These are phyloP conservation scores for Jaminaea rosea DNA, from an alignment of 1,284 basidiomycete species.

Conservation along the genomic window DNA sequence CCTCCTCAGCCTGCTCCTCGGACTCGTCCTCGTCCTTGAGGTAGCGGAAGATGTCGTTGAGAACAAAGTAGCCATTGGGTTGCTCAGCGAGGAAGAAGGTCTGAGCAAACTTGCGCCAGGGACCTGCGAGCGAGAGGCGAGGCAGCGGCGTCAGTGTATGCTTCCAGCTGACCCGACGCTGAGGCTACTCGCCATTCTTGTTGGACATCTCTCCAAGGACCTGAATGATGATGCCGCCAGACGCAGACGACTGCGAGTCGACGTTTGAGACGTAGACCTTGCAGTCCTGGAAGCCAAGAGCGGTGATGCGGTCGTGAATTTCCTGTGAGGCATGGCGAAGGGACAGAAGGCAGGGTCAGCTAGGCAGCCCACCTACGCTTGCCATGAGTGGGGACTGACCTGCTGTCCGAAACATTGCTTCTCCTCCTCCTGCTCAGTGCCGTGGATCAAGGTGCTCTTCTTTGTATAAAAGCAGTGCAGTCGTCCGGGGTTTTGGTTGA, in stretches of 20 bases:
- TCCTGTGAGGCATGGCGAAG: conserved; percentile 56
- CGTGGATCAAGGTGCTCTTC: conserved; percentile 80
- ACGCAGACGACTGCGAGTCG: conserved; percentile 64
- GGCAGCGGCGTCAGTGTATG: too few relatives aligned
- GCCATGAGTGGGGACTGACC: conserved; percentile 26
- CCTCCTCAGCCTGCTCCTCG: conserved; percentile 48
- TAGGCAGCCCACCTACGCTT: not conserved
- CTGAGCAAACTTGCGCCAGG: conserved; percentile 98
- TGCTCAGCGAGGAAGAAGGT: conserved; percentile 99
- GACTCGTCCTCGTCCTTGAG: conserved; percentile 88
- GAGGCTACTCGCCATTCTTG: too few relatives aligned
- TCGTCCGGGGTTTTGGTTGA: conserved; percentile 92
- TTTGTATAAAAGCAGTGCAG: conserved; percentile 99
- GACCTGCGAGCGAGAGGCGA: too few relatives aligned
- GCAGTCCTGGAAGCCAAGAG: conserved; percentile 87
- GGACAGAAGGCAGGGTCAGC: not conserved
- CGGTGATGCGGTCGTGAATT: conserved; percentile 90
- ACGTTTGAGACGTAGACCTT: conserved; percentile 76
- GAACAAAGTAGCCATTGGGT: conserved; percentile 96
- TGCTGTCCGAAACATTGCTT: conserved; percentile 83
- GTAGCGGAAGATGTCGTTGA: conserved; percentile 99
- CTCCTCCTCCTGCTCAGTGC: conserved; percentile 62
- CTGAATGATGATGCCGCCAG: conserved; percentile 94
- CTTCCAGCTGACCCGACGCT: too few relatives aligned
- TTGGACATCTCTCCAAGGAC: conserved; percentile 97